Conservation (phyloP, 176 grass and related monocot genomes). For the Juncus effusus region DNA sequence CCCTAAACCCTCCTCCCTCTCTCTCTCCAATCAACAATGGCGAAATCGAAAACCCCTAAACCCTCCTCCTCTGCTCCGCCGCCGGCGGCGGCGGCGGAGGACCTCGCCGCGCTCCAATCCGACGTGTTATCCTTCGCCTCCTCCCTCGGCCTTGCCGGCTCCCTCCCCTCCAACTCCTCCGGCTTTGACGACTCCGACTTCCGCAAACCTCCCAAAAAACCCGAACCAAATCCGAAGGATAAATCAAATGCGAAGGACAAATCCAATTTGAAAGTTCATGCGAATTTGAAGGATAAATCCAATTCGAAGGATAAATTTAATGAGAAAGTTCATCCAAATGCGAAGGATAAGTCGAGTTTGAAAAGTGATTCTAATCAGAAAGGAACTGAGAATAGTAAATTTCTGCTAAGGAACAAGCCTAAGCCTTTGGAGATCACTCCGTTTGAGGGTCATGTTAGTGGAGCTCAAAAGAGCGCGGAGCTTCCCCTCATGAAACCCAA, state of each 20-base stretch:
- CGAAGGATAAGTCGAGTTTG: neutral
- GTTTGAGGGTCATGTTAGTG: conserved; percentile 11
- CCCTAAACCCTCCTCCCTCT: conserved; percentile 5
- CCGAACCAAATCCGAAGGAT: neutral
- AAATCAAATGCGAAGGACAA: too few relatives aligned
- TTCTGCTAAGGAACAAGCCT: neutral
- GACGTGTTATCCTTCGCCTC: conserved; percentile 87
- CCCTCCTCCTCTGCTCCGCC: neutral
- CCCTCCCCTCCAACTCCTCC: conserved; percentile 27
- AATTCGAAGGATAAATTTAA: neutral
- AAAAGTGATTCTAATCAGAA: conserved; percentile 24
- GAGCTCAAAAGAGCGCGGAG: neutral
- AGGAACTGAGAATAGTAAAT: neutral
- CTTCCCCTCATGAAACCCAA: conserved; percentile 24
- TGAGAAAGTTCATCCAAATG: conserved; percentile 43
- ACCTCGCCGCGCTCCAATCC: conserved; percentile 62
- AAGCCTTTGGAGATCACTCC: conserved; percentile 27
- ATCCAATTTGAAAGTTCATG: too few relatives aligned
- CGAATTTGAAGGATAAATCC: too few relatives aligned
- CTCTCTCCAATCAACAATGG: conserved; percentile 10
- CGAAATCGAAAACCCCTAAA: conserved; percentile 34
- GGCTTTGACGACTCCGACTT: conserved; percentile 95
- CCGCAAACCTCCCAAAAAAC: conserved; percentile 46
- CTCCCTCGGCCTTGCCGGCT: conserved; percentile 54
- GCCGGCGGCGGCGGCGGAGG: conserved; percentile 13